phyloP scores from a whole-genome alignment of 768 basidiomycete species.

The Leccinum sublutescens region DNA sequence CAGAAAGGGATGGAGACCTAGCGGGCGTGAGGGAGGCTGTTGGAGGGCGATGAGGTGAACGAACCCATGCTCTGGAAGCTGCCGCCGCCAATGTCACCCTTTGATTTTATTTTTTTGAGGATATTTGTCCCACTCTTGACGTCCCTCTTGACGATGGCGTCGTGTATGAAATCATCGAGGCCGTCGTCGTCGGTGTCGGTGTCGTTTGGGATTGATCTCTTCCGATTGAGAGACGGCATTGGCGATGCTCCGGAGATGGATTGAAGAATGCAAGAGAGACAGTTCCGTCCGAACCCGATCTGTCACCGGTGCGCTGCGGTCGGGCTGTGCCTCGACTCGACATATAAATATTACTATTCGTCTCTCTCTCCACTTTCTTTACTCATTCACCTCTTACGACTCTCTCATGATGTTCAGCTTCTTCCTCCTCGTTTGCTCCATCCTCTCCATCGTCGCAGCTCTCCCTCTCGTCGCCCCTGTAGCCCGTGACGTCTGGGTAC shows the following conservation, averaged over 20 bases:
- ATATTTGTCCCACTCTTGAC: conserved; percentile 72
- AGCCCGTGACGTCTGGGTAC: conserved; percentile 50
- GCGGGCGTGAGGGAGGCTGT: neutral
- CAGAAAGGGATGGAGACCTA: conserved; percentile 81
- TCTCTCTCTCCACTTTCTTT: neutral
- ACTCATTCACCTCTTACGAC: conserved; percentile 15
- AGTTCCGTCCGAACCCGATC: neutral
- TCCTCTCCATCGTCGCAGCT: conserved; percentile 30
- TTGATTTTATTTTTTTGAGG: conserved; percentile 75
- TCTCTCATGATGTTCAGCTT: conserved; percentile 18
- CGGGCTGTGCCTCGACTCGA: neutral
- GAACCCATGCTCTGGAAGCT: conserved; percentile 96
- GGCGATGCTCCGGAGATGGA: conserved; percentile 20
- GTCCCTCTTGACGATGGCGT: conserved; percentile 32
- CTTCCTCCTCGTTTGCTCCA: conserved; percentile 14
- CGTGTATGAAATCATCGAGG: conserved; percentile 48
- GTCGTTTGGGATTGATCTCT: conserved; percentile 17
- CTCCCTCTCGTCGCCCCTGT: conserved; percentile 26
- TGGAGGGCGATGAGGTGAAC: conserved; percentile 25
- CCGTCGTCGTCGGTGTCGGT: conserved; percentile 9
- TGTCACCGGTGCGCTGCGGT: neutral
- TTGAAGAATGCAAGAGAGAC: too few relatives aligned
- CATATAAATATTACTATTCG: conserved; percentile 1
- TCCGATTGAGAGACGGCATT: conserved; percentile 34
- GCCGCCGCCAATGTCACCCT: conserved; percentile 85